Evolutionary conservation across 306 rosid genomes (phyloP).

Genomic region (Inga laurina): DNA sequence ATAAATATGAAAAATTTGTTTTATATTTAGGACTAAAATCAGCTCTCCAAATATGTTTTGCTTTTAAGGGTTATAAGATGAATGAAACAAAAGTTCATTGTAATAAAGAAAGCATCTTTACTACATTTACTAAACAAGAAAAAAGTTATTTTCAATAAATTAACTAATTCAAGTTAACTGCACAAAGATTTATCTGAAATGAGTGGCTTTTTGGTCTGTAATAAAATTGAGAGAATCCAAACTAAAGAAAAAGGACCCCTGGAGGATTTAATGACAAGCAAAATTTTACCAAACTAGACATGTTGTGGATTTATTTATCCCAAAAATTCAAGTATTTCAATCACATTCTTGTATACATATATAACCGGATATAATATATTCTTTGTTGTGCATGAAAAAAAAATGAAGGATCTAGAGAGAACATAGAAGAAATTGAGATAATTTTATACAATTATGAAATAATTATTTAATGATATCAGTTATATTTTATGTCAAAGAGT

Average conservation of each 20-base stretch:
- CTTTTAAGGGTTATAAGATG: too few species aligned
- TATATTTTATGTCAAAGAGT: too few species aligned
- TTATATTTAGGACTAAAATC: too few species aligned
- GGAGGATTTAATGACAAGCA: background rate
- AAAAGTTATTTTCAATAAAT: too few species aligned
- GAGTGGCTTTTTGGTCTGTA: background rate
- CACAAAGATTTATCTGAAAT: background rate
- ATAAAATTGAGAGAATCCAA: background rate
- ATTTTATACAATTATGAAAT: background rate
- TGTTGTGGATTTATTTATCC: too few species aligned
- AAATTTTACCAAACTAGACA: background rate
- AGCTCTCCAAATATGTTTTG: too few species aligned
- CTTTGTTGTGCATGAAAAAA: background rate
- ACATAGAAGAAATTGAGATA: too few species aligned
- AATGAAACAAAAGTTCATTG: background rate
- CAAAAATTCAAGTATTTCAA: background rate
- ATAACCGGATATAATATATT: background rate
- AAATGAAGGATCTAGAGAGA: background rate
- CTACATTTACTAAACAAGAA: too few species aligned
- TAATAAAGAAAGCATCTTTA: background rate
- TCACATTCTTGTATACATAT: background rate
- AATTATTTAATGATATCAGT: background rate
- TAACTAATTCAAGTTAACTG: too few species aligned
- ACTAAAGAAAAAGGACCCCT: background rate
- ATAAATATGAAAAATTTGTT: too few species aligned